Evolutionary conservation across 225 moss, liverwort and hornwort genomes (phyloP).

Genomic region (Sphagnum tenellum): DNA sequence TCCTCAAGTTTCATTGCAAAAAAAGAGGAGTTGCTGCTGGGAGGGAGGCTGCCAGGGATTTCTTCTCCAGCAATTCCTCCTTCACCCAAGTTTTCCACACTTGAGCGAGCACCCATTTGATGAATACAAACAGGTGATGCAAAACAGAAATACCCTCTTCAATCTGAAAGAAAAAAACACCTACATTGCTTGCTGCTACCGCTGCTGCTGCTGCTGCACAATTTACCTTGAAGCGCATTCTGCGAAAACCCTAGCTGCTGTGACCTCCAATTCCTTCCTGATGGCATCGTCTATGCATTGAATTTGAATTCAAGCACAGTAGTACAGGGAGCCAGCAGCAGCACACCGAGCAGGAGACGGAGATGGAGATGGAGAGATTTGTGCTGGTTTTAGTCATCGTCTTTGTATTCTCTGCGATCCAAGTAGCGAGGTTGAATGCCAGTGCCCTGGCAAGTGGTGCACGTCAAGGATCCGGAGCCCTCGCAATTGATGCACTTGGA

Average conservation of each 20-base stretch:
- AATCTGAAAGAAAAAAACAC: neutral
- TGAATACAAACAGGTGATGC: no score
- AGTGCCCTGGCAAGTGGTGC: conserved; percentile 84
- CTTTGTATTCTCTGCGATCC: conserved; percentile 96
- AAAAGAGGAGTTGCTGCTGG: no score
- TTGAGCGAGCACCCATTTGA: no score
- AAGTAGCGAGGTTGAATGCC: conserved; percentile 95
- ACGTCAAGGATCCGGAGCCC: conserved; percentile 60
- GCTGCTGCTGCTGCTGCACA: neutral
- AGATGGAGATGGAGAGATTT: no score
- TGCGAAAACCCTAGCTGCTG: neutral
- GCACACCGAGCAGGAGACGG: neutral
- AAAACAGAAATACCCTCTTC: no score
- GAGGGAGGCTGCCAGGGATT: no score
- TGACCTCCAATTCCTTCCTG: neutral
- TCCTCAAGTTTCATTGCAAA: no score
- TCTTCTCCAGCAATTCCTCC: no score
- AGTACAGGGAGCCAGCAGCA: neutral
- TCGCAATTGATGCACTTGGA: conserved; percentile 94
- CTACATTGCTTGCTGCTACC: neutral
- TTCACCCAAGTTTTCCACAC: no score
- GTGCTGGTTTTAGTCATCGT: conserved; percentile 57
- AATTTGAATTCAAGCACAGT: neutral
- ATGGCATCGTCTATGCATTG: neutral
- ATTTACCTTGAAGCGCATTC: neutral